Conservation (phyloP, 176 grass and related monocot species). For the Tillandsia leiboldiana region DNA sequence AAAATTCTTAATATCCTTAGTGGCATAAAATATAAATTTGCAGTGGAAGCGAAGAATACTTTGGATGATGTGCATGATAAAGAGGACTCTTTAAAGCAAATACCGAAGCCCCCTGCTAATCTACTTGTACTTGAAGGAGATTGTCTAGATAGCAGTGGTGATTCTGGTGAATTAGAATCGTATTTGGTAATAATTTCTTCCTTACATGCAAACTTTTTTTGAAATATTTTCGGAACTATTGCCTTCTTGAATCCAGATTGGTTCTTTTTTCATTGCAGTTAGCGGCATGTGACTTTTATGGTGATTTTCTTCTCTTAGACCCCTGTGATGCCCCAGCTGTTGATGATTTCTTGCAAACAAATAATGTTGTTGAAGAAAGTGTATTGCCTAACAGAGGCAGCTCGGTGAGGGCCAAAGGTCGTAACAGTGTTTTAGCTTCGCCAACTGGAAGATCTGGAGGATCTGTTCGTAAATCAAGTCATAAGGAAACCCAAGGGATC, state of each 20-base stretch:
- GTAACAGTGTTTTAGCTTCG: constrained; percentile 35
- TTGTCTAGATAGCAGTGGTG: constrained; percentile 47
- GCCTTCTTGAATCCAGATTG: constrained; percentile 21
- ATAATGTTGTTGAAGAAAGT: constrained; percentile 33
- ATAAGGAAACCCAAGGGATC: constrained; percentile 28
- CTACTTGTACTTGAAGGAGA: constrained; percentile 98
- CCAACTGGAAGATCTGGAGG: constrained; percentile 53
- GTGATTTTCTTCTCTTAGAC: constrained; percentile 82
- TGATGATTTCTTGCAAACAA: constrained; percentile 66
- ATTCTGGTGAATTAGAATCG: constrained; percentile 69
- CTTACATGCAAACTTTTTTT: constrained; percentile 18
- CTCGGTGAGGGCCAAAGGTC: constrained; percentile 37
- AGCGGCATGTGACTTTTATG: constrained; percentile 81
- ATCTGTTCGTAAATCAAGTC: constrained; percentile 27
- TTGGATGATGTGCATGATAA: constrained; percentile 42
- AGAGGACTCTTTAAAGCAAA: constrained; percentile 41
- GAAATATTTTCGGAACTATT: constrained; percentile 9
- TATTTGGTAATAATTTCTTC: constrained; percentile 66
- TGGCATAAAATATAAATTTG: constrained; percentile 11
- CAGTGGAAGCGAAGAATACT: constrained; percentile 63
- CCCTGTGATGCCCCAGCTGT: constrained; percentile 70
- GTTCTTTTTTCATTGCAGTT: constrained; percentile 53
- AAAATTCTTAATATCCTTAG: background rate
- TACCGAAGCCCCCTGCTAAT: constrained; percentile 70
- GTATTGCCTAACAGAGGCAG: constrained; percentile 9